phyloP scores from a whole-genome alignment of 805 yeast species.

The Spathaspora boniae region DNA sequence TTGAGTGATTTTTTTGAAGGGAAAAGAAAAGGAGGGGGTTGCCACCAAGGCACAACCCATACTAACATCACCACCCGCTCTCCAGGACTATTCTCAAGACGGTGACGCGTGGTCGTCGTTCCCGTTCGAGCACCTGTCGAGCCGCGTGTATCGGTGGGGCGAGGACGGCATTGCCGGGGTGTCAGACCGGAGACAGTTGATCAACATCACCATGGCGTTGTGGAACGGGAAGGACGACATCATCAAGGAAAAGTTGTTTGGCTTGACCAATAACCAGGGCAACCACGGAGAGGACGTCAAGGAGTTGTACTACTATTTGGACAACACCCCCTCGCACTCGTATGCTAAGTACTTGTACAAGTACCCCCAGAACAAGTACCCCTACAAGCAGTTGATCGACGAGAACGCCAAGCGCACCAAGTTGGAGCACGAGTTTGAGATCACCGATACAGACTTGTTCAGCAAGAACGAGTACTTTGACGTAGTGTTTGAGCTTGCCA shows the following conservation, averaged over 20 bases:
- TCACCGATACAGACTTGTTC: slow-evolving; percentile 75
- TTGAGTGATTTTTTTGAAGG: too few species aligned
- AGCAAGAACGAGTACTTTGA: slow-evolving; percentile 80
- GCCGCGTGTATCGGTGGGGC: slow-evolving; percentile 89
- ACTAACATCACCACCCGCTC: too few species aligned
- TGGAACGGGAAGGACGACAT: slow-evolving; percentile 90
- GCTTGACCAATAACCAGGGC: slow-evolving; percentile 89
- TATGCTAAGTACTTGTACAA: slow-evolving; percentile 89
- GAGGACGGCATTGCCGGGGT: slow-evolving; percentile 94
- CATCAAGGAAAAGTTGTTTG: slow-evolving; percentile 82
- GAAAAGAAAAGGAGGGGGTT: too few species aligned
- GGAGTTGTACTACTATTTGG: slow-evolving; percentile 79
- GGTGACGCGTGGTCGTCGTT: slow-evolving; percentile 93
- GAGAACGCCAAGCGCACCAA: slow-evolving; percentile 66
- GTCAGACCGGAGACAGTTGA: slow-evolving; percentile 73
- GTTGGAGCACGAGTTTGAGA: slow-evolving; percentile 71
- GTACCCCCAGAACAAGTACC: slow-evolving; percentile 84
- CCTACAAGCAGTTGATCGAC: slow-evolving; percentile 69
- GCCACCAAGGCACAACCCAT: too few species aligned
- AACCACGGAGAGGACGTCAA: slow-evolving; percentile 96
- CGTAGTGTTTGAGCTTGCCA: slow-evolving; percentile 86
- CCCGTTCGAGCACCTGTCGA: slow-evolving; percentile 78
- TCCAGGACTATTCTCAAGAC: slow-evolving; percentile 76
- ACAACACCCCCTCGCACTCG: slow-evolving; percentile 89
- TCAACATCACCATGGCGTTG: slow-evolving; percentile 76